Evolutionary conservation across 371 early-diverging fungal species (phyloP).

Genomic region (Mucor sp.): DNA sequence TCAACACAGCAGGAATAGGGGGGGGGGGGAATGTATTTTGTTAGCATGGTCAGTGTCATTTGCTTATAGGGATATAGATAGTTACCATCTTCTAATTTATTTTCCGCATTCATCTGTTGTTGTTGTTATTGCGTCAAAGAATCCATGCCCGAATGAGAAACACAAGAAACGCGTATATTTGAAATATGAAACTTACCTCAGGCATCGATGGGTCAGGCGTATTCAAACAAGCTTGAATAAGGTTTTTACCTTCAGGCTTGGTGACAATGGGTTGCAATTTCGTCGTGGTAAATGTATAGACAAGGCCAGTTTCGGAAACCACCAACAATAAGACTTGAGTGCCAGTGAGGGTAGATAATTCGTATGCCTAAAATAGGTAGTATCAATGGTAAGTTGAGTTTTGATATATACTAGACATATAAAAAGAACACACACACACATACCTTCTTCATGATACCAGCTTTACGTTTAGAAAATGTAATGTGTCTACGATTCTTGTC

Average conservation of each 20-base stretch:
- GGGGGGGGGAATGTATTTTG: neutral
- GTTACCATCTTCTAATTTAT: neutral
- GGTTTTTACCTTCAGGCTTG: conserved; percentile 90
- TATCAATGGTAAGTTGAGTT: neutral
- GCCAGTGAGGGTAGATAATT: conserved; percentile 95
- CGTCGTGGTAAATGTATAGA: conserved; percentile 98
- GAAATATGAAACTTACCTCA: neutral
- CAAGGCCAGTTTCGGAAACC: conserved; percentile 97
- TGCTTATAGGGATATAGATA: neutral
- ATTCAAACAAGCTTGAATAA: conserved; percentile 95
- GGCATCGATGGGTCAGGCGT: conserved; percentile 61
- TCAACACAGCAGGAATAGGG: neutral
- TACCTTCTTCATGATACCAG: conserved; percentile 99
- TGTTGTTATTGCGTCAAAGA: too few relatives aligned
- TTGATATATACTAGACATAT: too few relatives aligned
- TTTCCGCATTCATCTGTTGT: conserved; percentile 6
- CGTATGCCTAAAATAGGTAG: conserved; percentile 76
- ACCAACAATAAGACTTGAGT: conserved; percentile 96
- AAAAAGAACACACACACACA: neutral
- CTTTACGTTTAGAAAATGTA: conserved; percentile 98
- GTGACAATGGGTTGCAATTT: conserved; percentile 96
- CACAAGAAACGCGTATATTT: neutral
- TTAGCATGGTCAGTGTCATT: neutral
- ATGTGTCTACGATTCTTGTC: conserved; percentile 96
- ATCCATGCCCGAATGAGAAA: neutral